Conservation (phyloP, 345 rosid genomes). For the Erucastrum elatum region DNA sequence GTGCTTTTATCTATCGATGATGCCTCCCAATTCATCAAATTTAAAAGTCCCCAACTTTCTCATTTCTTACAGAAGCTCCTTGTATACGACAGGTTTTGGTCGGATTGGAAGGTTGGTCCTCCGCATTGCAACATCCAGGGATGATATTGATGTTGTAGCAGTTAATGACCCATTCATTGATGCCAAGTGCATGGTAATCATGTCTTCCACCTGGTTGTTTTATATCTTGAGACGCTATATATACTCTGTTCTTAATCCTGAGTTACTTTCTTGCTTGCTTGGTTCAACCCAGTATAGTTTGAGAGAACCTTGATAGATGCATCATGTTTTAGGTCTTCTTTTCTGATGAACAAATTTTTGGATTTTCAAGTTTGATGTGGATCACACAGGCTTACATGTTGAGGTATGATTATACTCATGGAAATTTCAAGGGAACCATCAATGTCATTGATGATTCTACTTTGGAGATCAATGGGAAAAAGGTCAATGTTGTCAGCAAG, state of each 20-base stretch:
- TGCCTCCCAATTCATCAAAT: not conserved
- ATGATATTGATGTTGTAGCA: constrained; percentile 84
- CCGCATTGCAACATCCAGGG: constrained; percentile 82
- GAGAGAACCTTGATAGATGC: constrained; percentile 5
- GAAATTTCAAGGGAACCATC: constrained; percentile 70
- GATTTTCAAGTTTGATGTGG: not conserved
- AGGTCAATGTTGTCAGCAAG: constrained; percentile 66
- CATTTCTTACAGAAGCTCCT: not conserved
- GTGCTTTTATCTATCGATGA: constrained; percentile 10
- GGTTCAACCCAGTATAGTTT: not conserved
- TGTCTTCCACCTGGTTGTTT: not conserved
- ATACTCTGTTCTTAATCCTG: not conserved
- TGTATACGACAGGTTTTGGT: constrained; percentile 76
- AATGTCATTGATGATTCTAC: constrained; percentile 77
- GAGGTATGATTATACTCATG: constrained; percentile 97
- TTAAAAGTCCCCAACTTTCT: not conserved
- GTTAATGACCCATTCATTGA: constrained; percentile 97
- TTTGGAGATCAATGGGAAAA: constrained; percentile 88
- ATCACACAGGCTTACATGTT: constrained; percentile 87
- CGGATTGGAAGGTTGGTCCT: constrained; percentile 96
- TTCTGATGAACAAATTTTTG: not conserved
- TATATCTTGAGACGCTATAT: too few relatives aligned
- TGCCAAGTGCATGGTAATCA: constrained; percentile 86
- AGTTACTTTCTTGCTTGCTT: not conserved
- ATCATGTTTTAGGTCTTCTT: not conserved